Evolutionary conservation across 1,284 basidiomycete genomes (phyloP), one percentile per base, ranked within the genome.

Genomic region (Ustilago nuda): DNA sequence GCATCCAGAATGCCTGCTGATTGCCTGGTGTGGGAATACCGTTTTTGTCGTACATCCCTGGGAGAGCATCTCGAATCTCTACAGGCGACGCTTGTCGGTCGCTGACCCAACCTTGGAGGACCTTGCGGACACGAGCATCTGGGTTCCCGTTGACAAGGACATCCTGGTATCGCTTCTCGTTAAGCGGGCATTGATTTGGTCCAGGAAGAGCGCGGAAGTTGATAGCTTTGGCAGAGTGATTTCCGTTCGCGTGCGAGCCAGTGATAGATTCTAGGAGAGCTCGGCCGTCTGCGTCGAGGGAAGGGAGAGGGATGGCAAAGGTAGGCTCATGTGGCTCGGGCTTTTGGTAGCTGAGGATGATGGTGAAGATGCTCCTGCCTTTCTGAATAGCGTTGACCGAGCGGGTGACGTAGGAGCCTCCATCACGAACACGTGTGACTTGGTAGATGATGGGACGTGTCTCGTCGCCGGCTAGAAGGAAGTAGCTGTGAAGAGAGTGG

Each of bases 1-100:
- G 75, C 70, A 85, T 72, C 84, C 84, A 85, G 54, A 81, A 85
- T 0, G 82, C 83, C 52, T 83, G 75, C 39, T 80, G 78, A 27
- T 79, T 74, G n/a, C 82, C 82, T 7, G 72, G 78, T 2, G 72
- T 81, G 4, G 82, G 64, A 17, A 78, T 59, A 0, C 83, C 82
- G 12, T 78, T 76, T 7, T 64, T 45, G 46, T 82, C 78, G 58
- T 80, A 84, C 79, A 84, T 84, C 17, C 70, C 77, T 3, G 83
- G 82, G 3, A 84, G 65, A 1, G 83, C 83, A 23, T 79, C 70
- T 1, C 82, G 75, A 43, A 83, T 84, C 64, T 84, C 83, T 19
- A 84, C 75, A 2, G 83, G 79, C n/a, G 72, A 76, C 12, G 66
- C 57, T 48, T 68, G 52, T 7, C 83, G 77, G 54, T 82, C 82